phyloP scores from a whole-genome alignment of 768 basidiomycete species.

The Suillus occidentalis region DNA sequence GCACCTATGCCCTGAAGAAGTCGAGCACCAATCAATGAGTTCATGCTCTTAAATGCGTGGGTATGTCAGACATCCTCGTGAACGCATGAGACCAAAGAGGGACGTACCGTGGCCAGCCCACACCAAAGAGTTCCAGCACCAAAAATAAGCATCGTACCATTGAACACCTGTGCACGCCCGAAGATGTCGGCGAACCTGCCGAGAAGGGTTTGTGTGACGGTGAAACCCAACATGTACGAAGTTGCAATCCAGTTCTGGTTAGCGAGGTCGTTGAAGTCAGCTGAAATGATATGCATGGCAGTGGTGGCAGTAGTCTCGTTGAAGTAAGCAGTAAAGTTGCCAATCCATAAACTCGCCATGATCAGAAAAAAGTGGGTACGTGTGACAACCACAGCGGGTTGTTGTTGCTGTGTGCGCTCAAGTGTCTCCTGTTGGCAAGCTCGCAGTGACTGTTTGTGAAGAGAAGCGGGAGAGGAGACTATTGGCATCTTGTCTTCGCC shows the following conservation, averaged over 20 bases:
- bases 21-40: constrained; percentile 33
- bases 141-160: constrained; percentile 36
- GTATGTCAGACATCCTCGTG: constrained; percentile 10
- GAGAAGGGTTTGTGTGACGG: constrained; percentile 36
- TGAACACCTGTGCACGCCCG: constrained; percentile 34
- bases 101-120: constrained; percentile 29
- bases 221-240: constrained; percentile 35
- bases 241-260: constrained; percentile 38
- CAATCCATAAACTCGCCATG: constrained; percentile 34
- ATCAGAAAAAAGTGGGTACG: constrained; percentile 33
- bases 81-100: neutral
- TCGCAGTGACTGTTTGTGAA: constrained; percentile 7
- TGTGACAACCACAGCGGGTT: constrained; percentile 30
- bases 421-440: neutral
- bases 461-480: constrained; percentile 6
- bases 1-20: constrained; percentile 39
- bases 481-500: constrained; percentile 24
- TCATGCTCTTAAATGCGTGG: constrained; percentile 28
- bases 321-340: constrained; percentile 37
- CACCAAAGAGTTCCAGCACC: constrained; percentile 35
- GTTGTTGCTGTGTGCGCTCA: constrained; percentile 9
- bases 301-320: constrained; percentile 36
- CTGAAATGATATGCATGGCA: constrained; percentile 36
- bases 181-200: constrained; percentile 37
- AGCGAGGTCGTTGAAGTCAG: constrained; percentile 28